Conservation (phyloP, 1,284 basidiomycete species). For the Austropuccinia psidii region DNA sequence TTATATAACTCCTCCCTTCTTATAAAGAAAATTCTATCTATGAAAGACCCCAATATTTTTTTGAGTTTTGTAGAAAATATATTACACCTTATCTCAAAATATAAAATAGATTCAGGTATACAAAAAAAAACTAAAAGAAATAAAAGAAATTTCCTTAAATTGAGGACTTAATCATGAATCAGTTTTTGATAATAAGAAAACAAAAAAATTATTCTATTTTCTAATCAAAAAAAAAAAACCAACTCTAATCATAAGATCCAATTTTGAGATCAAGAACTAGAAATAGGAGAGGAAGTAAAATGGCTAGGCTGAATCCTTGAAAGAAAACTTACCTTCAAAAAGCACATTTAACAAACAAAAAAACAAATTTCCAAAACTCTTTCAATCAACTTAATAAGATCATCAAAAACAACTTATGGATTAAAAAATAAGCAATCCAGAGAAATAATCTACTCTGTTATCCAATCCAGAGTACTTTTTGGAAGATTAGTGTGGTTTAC, state of each 20-base stretch:
- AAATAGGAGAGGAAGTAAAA: background rate
- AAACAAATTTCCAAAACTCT: background rate
- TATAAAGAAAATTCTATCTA: background rate
- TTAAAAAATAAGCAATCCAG: background rate
- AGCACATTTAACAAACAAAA: background rate
- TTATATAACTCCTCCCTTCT: slow-evolving; percentile 16
- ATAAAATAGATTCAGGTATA: background rate
- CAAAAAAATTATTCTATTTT: background rate
- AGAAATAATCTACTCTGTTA: background rate
- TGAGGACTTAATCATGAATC: background rate
- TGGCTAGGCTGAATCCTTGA: background rate
- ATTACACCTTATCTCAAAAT: background rate
- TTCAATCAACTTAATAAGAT: background rate
- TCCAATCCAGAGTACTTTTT: background rate
- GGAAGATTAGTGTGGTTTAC: slow-evolving; percentile 20
- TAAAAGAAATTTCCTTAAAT: background rate
- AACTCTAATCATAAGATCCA: background rate
- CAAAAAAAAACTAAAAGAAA: background rate
- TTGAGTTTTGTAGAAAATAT: slow-evolving; percentile 17
- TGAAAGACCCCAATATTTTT: background rate
- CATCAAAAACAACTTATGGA: background rate
- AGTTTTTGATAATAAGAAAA: slow-evolving; percentile 19
- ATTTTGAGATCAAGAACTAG: background rate
- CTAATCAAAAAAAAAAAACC: background rate
- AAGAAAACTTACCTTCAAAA: background rate